phyloP scores from a whole-genome alignment of 352 stramenopile genomes.

The Phytopythium chamaehyphon region DNA sequence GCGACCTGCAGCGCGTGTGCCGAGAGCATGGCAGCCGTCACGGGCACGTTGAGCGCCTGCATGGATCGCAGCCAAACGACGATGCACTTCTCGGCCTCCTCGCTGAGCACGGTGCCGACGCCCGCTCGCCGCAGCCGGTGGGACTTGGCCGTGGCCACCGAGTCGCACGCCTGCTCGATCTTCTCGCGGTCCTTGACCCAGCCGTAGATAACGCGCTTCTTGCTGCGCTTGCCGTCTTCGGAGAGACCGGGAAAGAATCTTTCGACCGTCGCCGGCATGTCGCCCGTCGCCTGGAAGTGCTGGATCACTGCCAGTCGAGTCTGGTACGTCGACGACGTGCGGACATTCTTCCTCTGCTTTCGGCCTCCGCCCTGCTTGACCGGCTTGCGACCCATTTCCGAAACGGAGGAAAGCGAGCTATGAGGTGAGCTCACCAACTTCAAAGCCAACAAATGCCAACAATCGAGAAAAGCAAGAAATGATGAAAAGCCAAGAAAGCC shows the following conservation, averaged over 20 bases:
- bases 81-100: conserved; percentile 33
- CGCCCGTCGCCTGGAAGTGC: conserved; percentile 17
- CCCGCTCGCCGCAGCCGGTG: conserved; percentile 25
- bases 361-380: conserved; percentile 20
- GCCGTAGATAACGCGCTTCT: conserved; percentile 34
- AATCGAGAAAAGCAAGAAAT: too few species aligned
- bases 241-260: conserved; percentile 23
- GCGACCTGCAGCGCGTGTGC: conserved; percentile 29
- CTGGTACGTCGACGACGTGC: conserved; percentile 28
- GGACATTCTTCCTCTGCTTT: conserved; percentile 30
- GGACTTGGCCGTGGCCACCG: conserved; percentile 25
- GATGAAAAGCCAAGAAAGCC: too few species aligned
- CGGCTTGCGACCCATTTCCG: conserved; percentile 16
- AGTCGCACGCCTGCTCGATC: conserved; percentile 32
- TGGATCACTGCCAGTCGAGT: conserved; percentile 26
- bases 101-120: conserved; percentile 18
- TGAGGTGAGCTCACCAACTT: neutral
- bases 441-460: too few species aligned
- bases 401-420: neutral
- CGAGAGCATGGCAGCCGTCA: conserved; percentile 24
- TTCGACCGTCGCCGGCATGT: conserved; percentile 26
- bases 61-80: conserved; percentile 31
- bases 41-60: conserved; percentile 19
- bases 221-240: conserved; percentile 22
- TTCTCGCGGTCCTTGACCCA: conserved; percentile 26